Percentiles rank a stretch among this genome's conserved stretches.
Conservation (phyloP, 179 eudicot species). For the Gypsophila paniculata region DNA sequence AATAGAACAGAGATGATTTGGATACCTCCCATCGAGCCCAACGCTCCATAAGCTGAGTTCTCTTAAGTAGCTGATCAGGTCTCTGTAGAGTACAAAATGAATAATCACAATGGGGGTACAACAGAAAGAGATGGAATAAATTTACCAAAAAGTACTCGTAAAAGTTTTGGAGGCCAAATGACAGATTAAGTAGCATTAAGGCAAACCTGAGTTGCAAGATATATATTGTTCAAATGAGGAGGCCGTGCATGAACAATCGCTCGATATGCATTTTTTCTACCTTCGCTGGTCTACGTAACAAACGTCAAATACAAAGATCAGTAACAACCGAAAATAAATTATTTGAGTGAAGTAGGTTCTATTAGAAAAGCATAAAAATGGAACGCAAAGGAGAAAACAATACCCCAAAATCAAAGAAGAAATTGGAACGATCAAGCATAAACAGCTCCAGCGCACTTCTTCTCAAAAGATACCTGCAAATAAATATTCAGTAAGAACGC, state of each 20-base stretch:
- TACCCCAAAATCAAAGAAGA: constrained; percentile 98
- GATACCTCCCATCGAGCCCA: constrained; percentile 99
- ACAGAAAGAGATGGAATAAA: neutral
- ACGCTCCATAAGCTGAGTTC: constrained; percentile 98
- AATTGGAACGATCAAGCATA: constrained; percentile 94
- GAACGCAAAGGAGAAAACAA: neutral
- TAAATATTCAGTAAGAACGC: constrained; percentile 5
- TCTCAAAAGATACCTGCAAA: constrained; percentile 85
- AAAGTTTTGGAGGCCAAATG: neutral
- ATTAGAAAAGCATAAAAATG: neutral
- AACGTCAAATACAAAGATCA: constrained; percentile 14
- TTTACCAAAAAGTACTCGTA: neutral
- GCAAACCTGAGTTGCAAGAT: constrained; percentile 90
- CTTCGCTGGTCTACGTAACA: constrained; percentile 60
- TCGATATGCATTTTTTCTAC: constrained; percentile 80
- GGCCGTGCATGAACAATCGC: constrained; percentile 93
- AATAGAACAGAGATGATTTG: constrained; percentile 5
- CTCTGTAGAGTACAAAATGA: constrained; percentile 38
- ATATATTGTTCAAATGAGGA: constrained; percentile 89
- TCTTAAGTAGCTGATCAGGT: constrained; percentile 91
- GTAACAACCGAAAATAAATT: constrained; percentile 16
- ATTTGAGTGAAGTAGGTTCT: constrained; percentile 12
- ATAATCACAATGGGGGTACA: neutral
- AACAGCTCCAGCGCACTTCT: constrained; percentile 95
- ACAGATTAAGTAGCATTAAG: constrained; percentile 6